Conservation (phyloP, 441 rosid genomes). For the California macrophylla region DNA sequence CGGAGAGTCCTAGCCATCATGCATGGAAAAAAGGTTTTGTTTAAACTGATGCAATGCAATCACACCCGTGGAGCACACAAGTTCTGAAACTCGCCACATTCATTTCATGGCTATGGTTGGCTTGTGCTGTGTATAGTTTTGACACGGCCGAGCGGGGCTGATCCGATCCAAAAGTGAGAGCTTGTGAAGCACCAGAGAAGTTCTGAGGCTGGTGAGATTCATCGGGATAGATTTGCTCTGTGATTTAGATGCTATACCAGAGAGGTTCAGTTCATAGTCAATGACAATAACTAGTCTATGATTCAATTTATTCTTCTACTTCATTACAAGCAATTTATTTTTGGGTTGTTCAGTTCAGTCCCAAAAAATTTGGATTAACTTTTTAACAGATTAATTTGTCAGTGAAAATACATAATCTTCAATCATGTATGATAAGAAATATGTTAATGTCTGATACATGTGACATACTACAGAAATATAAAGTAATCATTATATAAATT, state of each 20-base stretch:
- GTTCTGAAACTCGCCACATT: not conserved
- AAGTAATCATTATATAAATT: too few relatives aligned
- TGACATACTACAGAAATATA: too few relatives aligned
- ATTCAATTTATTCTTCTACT: constrained; percentile 7
- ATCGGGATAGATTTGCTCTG: not conserved
- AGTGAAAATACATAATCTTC: too few relatives aligned
- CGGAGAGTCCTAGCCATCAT: not conserved
- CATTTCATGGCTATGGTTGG: not conserved
- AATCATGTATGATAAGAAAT: too few relatives aligned
- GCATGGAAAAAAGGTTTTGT: not conserved
- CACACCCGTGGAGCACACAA: not conserved
- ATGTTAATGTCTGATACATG: too few relatives aligned
- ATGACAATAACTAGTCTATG: not conserved
- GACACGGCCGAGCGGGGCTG: not conserved
- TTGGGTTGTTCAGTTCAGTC: not conserved
- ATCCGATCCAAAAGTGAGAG: not conserved
- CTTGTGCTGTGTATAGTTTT: not conserved
- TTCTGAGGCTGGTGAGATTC: not conserved
- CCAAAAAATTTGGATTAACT: too few relatives aligned
- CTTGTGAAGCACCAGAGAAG: not conserved
- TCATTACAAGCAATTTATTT: not conserved
- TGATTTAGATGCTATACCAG: not conserved
- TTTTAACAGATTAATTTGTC: too few relatives aligned
- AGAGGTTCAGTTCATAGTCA: not conserved
- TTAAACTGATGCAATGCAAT: not conserved